Evolutionary conservation across 2,329 filamentous ascomycete species (phyloP).

Genomic region (Daldinia sp.): DNA sequence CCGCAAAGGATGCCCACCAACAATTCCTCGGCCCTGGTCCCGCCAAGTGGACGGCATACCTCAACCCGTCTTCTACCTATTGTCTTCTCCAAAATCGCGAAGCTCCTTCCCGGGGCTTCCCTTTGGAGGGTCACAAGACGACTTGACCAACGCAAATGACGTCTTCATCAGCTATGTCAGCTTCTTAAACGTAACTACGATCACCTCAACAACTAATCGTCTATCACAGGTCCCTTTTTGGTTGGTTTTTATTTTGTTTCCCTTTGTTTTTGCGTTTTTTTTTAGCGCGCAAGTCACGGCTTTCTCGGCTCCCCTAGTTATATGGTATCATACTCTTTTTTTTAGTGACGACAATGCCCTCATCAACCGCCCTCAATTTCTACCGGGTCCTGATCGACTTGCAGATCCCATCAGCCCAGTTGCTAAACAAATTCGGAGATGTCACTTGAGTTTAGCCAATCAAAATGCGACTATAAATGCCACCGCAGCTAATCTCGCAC

Average conservation of each 20-base stretch:
- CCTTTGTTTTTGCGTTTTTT: not conserved
- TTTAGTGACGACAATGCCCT: slow-evolving; percentile 21
- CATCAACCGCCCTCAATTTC: slow-evolving; percentile 22
- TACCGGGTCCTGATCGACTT: slow-evolving; percentile 27
- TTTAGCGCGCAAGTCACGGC: slow-evolving; percentile 21
- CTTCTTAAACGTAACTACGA: slow-evolving; percentile 11
- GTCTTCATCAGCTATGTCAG: slow-evolving; percentile 29
- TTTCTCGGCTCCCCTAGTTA: slow-evolving; percentile 18
- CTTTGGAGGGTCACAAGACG: slow-evolving; percentile 36
- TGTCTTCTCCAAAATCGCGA: slow-evolving; percentile 20
- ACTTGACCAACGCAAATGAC: slow-evolving; percentile 27
- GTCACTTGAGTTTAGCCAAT: slow-evolving; percentile 25
- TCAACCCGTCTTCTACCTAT: slow-evolving; percentile 15
- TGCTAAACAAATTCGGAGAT: slow-evolving; percentile 18
- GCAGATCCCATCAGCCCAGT: slow-evolving; percentile 38
- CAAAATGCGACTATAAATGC: slow-evolving; percentile 19
- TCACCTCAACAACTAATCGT: slow-evolving; percentile 28
- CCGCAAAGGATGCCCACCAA: slow-evolving; percentile 30
- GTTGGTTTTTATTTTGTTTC: not conserved
- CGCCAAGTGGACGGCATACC: slow-evolving; percentile 24
- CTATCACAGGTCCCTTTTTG: not conserved
- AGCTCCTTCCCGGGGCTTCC: slow-evolving; percentile 17
- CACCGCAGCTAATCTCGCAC: slow-evolving; percentile 25
- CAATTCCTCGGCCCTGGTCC: slow-evolving; percentile 1
- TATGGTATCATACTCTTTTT: slow-evolving; percentile 1